Evolutionary conservation across 1,284 basidiomycete genomes (phyloP).

Genomic region (Porogramme epimiltina): DNA sequence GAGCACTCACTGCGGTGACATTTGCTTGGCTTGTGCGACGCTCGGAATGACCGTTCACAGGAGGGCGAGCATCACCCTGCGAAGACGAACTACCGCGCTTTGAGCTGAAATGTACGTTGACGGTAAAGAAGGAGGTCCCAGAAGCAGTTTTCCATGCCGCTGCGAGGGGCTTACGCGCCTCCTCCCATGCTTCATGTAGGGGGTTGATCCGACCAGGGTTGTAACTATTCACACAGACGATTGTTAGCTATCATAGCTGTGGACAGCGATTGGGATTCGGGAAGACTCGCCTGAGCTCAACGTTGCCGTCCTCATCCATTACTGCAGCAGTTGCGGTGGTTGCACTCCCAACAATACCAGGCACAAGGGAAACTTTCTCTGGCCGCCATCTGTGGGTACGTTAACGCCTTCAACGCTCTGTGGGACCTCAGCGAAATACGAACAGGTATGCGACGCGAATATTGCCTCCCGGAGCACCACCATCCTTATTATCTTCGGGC

Average conservation of each 20-base stretch:
- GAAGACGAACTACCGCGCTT: constrained; percentile 59
- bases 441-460: constrained; percentile 62
- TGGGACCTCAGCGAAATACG: constrained; percentile 6
- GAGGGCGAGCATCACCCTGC: constrained; percentile 59
- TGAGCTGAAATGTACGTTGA: constrained; percentile 63
- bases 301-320: constrained; percentile 19
- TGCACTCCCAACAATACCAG: constrained; percentile 28
- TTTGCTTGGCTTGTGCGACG: constrained; percentile 53
- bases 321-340: constrained; percentile 23
- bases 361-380: constrained; percentile 28
- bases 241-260: background rate
- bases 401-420: background rate
- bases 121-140: constrained; percentile 54
- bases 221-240: constrained; percentile 37
- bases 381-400: constrained; percentile 25
- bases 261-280: background rate
- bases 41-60: constrained; percentile 55
- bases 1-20: constrained; percentile 45
- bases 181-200: constrained; percentile 54
- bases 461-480: constrained; percentile 67
- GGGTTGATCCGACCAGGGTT: constrained; percentile 70
- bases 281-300: constrained; percentile 19
- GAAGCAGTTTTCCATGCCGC: constrained; percentile 54
- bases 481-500: constrained; percentile 57
- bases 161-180: constrained; percentile 62